Base-by-base conservation (phyloP, 805 yeast genomes). In the Wickerhamomyces sydowiorum region DNA sequence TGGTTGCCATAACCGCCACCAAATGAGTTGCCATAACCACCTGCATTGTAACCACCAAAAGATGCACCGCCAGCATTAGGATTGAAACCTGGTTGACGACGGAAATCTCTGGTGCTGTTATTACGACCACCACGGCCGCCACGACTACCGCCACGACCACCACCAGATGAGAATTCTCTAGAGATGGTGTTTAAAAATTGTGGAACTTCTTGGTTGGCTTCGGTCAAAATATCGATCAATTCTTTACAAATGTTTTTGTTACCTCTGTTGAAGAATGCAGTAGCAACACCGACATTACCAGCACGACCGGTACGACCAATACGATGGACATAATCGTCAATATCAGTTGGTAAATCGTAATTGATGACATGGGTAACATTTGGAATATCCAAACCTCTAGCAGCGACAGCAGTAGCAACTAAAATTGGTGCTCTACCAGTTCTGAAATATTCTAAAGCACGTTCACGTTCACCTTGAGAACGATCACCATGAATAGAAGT, bases 281-380 rank as follows among this genome's bases (percentile, higher is more conserved):
- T 90, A 52, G 99, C 97, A 57, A 86, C 76, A 86, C 99, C 99
- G 49, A 85, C 82, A 74, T 93, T 93, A 78, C 99, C 99, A 60
- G 99, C 99, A 82, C 99, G 93, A 72, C 99, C 99, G 62, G 99
- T 93, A 82, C 99, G 91, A 80, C 99, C 99, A 64, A 93, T 93
- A 75, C 99, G 86, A 75, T 93, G 99, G 46, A 93, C 99, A 64
- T 93, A 93, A 70, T 93, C 99, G 68, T 93, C 99, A 60, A 93
- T 86, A 67, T 93, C 98, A 63, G 84, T 74, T 66, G 99, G 99
- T 66, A 93, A 76, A 65, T 93, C 99, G 67, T 85, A 93, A 79
- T 93, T 93, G 70, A 93, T 84, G 61, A 93, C 99, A 65, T 91
- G 98, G 38, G 95, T 84, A 57, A 93, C 99, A 65, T 93, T 93